Percentiles rank a stretch among this genome's conserved stretches.
These are phyloP conservation scores for Flaveria ramosissima DNA, from an alignment of 129 eudicot genomes.

Conservation along the genomic window DNA sequence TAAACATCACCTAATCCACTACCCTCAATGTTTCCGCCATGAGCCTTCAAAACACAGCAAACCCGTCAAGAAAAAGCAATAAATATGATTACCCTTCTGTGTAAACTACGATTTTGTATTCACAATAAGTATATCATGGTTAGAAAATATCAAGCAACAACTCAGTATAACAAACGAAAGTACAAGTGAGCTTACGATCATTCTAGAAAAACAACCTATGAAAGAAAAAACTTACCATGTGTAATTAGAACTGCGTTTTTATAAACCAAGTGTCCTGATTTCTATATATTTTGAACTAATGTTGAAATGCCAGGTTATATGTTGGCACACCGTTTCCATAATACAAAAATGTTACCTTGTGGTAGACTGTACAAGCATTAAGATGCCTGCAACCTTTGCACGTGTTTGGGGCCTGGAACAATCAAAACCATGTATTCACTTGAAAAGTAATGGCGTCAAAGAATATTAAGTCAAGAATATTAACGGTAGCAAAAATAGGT, in stretches of 20 bases:
- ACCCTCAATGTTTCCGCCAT: conserved; percentile 72
- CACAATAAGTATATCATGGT: not conserved
- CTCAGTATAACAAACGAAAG: not conserved
- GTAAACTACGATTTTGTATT: not conserved
- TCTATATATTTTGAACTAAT: conserved; percentile 1
- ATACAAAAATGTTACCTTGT: conserved; percentile 56
- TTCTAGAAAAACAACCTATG: not conserved
- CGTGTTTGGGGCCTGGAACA: conserved; percentile 71
- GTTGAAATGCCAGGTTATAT: conserved; percentile 16
- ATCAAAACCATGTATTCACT: conserved; percentile 16
- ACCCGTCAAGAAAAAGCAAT: not conserved
- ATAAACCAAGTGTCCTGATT: not conserved
- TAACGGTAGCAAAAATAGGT: conserved; percentile 1
- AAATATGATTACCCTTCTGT: not conserved
- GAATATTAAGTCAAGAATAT: too few relatives aligned
- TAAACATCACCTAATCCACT: conserved; percentile 81
- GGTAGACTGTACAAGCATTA: conserved; percentile 75
- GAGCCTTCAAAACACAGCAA: conserved; percentile 52
- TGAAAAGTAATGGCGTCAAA: conserved; percentile 3
- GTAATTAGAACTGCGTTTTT: not conserved
- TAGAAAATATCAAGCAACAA: not conserved
- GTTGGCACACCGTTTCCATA: conserved; percentile 19
- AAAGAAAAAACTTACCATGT: not conserved
- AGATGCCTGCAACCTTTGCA: conserved; percentile 91
- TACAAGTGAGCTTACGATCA: not conserved